Conservation (phyloP, 2,329 filamentous ascomycete genomes). For the Ascochyta clinopodiicola region DNA sequence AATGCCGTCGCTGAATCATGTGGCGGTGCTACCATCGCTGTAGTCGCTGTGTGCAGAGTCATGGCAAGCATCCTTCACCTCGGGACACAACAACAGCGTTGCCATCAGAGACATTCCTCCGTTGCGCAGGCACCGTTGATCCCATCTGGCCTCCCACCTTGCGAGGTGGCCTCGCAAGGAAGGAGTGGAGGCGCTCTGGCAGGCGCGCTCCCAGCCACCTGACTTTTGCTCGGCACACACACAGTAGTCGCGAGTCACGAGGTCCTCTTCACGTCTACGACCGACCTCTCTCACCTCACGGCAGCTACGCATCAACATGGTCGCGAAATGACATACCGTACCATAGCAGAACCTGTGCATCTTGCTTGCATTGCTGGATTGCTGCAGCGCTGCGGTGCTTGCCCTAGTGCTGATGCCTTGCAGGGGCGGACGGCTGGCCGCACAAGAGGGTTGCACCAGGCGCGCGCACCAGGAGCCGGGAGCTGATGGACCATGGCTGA, state of each 20-base stretch:
- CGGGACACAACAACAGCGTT: not conserved
- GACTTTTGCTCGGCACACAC: not conserved
- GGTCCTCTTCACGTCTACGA: not conserved
- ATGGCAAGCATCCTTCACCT: not conserved
- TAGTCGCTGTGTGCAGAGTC: not conserved
- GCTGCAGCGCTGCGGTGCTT: not conserved
- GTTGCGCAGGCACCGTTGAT: slow-evolving; percentile 8
- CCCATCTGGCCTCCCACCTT: not conserved
- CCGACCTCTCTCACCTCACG: not conserved
- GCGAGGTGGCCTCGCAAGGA: not conserved
- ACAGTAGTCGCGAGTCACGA: not conserved
- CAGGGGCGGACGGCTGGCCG: slow-evolving; percentile 11
- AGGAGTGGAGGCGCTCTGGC: slow-evolving; percentile 7
- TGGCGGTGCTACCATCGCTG: not conserved
- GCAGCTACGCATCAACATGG: slow-evolving; percentile 2
- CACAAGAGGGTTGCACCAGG: slow-evolving; percentile 16
- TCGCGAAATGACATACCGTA: too few relatives aligned
- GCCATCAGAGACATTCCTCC: slow-evolving; percentile 4
- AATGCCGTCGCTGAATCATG: not conserved
- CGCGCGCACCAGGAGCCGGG: slow-evolving; percentile 20
- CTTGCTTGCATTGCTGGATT: not conserved
- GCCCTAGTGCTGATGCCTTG: slow-evolving; percentile 13
- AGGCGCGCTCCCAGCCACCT: slow-evolving; percentile 9
- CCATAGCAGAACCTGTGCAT: too few relatives aligned
- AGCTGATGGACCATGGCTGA: slow-evolving; percentile 29